Evolutionary conservation across 2,329 filamentous ascomycete genomes (phyloP), one percentile per base, ranked within the genome.

Genomic region (Lachnellula cervina): DNA sequence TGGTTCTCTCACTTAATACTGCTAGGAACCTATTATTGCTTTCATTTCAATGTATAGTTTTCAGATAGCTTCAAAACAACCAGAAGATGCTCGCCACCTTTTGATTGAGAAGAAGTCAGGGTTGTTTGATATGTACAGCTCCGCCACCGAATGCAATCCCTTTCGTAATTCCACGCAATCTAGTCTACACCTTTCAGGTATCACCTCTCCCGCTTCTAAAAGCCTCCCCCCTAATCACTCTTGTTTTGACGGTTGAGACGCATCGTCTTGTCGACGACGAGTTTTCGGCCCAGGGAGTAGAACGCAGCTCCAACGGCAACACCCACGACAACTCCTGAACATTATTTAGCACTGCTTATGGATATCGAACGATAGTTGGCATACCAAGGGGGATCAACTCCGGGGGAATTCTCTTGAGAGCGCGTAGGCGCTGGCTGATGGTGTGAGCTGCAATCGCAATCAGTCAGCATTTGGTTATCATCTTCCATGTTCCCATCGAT

Each of bases 331-430:
- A 94, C 77, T 74, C 88, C 91, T 71, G 45, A 11, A 42, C 45
- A 54, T 47, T 54, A 58, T 63, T 73, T 66, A 68, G 60, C 59
- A 56, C 59, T 50, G 48, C 1, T 51, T 59, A 52, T 53, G 21
- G 8, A 23, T 47, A 21, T 13, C 9, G 37, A 25, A 16, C 8
- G 13, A 16, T n/a, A 45, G 5, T 28, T 32, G 9, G 77, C 84
- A 74, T 86, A 96, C 92, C 92, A 68, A 99, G 87, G 70, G 94
- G 94, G 67, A 92, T 84, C 82, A 99, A 82, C 82, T 99, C 94
- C 66, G 90, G 85, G 66, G 94, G 94, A 71, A 97, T 88, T 77
- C 86, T 86, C 82, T 88, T 92, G 71, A 97, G 81, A 72, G 85
- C 87, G 73, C 92, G 89, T 69, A 99, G 81, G 73, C 93, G 90